A percentile compares a stretch with the other conserved stretches of the same genome.
These are phyloP conservation scores for Withania somnifera DNA, from an alignment of 305 asterid species.

Conservation along the genomic window DNA sequence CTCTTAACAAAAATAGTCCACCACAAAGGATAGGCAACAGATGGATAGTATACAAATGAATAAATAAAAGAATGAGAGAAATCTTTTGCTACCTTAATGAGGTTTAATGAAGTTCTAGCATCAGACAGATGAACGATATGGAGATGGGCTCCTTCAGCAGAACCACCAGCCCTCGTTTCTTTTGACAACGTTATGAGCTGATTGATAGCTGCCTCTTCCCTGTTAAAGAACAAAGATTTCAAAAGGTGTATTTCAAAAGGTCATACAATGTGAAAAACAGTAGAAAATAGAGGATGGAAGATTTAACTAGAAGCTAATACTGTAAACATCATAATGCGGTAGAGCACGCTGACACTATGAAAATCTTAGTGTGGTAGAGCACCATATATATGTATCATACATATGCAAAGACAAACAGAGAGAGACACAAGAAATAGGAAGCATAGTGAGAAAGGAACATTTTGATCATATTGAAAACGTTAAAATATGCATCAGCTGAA, in stretches of 20 bases:
- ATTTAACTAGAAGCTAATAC: not conserved
- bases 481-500: not conserved
- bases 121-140: slow-evolving; percentile 91
- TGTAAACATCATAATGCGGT: not conserved
- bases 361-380: not conserved
- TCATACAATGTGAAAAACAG: not conserved
- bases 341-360: not conserved
- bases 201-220: slow-evolving; percentile 90
- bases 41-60: not conserved
- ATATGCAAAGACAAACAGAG: not conserved
- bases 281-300: not conserved
- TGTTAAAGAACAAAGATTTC: slow-evolving; percentile 15
- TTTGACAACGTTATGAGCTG: slow-evolving; percentile 54
- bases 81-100: slow-evolving; percentile 47
- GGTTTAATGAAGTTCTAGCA: slow-evolving; percentile 66
- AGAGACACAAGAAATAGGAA: not conserved
- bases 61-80: not conserved
- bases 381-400: not conserved
- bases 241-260: not conserved
- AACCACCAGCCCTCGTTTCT: slow-evolving; percentile 62
- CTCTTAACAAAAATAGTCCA: not conserved
- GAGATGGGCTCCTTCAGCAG: slow-evolving; percentile 92
- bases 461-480: not conserved
- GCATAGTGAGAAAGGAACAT: not conserved
- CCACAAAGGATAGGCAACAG: not conserved